Base-by-base conservation (phyloP, 129 eudicot species). In the Centella asiatica region DNA sequence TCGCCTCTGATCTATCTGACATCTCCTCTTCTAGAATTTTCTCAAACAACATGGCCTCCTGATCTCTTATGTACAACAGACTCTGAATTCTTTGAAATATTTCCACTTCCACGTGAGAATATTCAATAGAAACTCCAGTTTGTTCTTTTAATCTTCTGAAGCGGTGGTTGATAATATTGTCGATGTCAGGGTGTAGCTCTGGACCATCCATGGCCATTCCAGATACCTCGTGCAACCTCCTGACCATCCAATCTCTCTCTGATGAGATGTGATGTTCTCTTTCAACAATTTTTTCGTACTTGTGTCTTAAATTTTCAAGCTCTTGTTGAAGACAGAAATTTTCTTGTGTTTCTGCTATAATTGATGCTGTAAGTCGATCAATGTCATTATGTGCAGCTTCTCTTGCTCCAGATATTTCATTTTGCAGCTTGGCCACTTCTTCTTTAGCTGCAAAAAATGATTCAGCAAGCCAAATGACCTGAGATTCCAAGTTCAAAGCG, bases 341-440 rank as follows among this genome's bases (percentile, higher is more conserved):
- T 53, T 83, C 95, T 66, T 81, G 86, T 59, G 89, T 58, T 69
- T 81, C 93, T 37, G 70, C 77, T 53, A 83, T 44, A 28, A 84
- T 60, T 19, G 68, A 71, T 19, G 79, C 69, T 42, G 72, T 75
- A 56, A 90, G 66, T 56, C 57, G 74, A 56, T 74, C 90, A 66
- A 90, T 77, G 69, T 79, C 85, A 15, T 59, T 68, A 59, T 73
- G 44, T 23, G 90, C 83, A 66, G 84, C 75, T 65, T 79, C 90
- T 54, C 39, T 78, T 24, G 60, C 68, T 69, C 64, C 56, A 69
- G 44, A 65, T 47, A 67, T 78, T 56, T 82, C 83, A 69, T 77
- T 72, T 71, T 81, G 79, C 67, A 87, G 68, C 47, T 62, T 74
- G 25, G 32, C 31, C 33, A 27, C 60, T 46, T 78, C 83, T 33